phyloP scores from a whole-genome alignment of 306 rosid genomes.

The Betula pendula region DNA sequence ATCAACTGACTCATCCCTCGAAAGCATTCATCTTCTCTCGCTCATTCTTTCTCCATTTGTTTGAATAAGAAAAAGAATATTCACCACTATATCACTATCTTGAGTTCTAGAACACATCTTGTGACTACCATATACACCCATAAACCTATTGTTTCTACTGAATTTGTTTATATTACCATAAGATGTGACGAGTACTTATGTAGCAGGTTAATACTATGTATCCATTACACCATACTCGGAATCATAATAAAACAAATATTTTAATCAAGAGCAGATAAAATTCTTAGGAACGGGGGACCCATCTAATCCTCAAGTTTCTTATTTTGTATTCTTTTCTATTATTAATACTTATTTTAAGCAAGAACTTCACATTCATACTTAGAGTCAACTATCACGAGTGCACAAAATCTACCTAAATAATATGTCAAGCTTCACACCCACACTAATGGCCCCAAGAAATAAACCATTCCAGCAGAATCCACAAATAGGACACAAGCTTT shows the following conservation, averaged over 20 bases:
- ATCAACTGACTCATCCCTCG: background rate
- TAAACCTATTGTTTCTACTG: background rate
- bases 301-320: background rate
- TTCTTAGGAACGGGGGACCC: no score
- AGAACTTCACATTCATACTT: background rate
- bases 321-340: background rate
- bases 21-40: background rate
- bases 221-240: background rate
- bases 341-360: no score
- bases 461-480: constrained; percentile 11
- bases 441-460: background rate
- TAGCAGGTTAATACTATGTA: background rate
- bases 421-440: background rate
- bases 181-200: background rate
- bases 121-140: background rate
- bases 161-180: background rate
- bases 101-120: background rate
- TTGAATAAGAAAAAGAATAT: background rate
- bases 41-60: background rate
- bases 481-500: background rate
- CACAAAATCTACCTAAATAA: background rate
- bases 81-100: background rate
- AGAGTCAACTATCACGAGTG: background rate
- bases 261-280: background rate
- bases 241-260: background rate